A percentile compares a stretch with the other conserved stretches of the same genome.
These are phyloP conservation scores for Scheffersomyces quercinus DNA, from an alignment of 1,139 yeast genomes.

Conservation along the genomic window DNA sequence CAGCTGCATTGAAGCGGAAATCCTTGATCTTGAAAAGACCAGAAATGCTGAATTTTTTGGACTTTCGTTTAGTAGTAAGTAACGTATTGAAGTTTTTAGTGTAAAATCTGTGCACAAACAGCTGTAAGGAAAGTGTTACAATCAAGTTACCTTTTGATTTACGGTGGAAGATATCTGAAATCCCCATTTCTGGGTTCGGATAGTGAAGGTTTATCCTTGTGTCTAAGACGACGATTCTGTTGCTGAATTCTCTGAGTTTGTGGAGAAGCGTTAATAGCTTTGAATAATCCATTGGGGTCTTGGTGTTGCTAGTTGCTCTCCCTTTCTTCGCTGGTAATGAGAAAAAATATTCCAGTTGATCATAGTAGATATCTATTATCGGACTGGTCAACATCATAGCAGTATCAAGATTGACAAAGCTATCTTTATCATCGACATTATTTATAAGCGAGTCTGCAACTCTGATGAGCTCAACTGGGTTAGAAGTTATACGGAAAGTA, in stretches of 20 bases:
- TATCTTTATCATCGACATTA: conserved; percentile 7
- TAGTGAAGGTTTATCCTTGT: conserved; percentile 29
- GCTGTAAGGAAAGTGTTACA: conserved; percentile 24
- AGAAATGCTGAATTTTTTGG: conserved; percentile 11
- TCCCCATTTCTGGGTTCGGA: conserved; percentile 21
- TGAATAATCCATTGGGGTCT: background rate
- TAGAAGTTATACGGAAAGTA: conserved; percentile 17
- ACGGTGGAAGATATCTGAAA: conserved; percentile 24
- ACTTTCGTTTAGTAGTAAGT: conserved; percentile 4
- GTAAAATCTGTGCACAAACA: conserved; percentile 29
- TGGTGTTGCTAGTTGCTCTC: conserved; percentile 4
- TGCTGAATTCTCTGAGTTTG: conserved; percentile 20
- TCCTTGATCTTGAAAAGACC: conserved; percentile 32
- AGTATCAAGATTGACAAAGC: conserved; percentile 13
- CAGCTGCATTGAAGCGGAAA: conserved; percentile 31
- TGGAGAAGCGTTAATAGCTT: conserved; percentile 11
- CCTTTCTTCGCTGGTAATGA: conserved; percentile 7
- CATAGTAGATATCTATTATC: conserved; percentile 38
- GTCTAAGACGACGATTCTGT: conserved; percentile 35
- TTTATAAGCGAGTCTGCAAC: conserved; percentile 12
- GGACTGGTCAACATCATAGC: conserved; percentile 30
- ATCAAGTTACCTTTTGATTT: conserved; percentile 29
- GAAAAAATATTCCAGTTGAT: conserved; percentile 29
- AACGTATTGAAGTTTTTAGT: conserved; percentile 23
- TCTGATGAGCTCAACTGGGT: conserved; percentile 11